Evolutionary conservation across 345 rosid genomes (phyloP), one percentile per base, ranked within the genome.

Genomic region (Viola odorata): DNA sequence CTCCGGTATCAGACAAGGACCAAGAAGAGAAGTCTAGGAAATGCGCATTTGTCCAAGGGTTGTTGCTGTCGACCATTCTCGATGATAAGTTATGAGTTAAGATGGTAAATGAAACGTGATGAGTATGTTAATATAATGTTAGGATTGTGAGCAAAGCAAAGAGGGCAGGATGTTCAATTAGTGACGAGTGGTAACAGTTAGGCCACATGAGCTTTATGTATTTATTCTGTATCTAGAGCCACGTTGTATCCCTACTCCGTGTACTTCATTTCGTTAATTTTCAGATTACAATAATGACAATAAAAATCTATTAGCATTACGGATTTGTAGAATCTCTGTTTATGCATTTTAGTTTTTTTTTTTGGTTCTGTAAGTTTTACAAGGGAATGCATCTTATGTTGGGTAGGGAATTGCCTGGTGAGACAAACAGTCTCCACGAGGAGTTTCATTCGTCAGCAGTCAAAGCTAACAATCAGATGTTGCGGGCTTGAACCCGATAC

Each of bases 41-140:
- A 79, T 59, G 83, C 41, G 77, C 63, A 69, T 83, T 83, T 41
- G 79, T 83, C 54, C 75, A 57, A 62, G 89, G 83, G 12, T 64
- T 85, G 37, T 41, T 83, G 73, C 41, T 74, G 68, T 85, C 89
- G 6, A 74, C 86, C 0, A 76, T 88, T 68, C 72, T 84, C 36
- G 80, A 73, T 14, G 80, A 77, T 37, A 23, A 60, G 41, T 60
- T 76, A 63, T 82, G 64, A 80, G 62, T 37, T 57, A 56, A 53
- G 12, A 40, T 53, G 41, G 41, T n/a, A n/a, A n/a, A n/a, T 68
- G 41, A 12, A 56, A n/a, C 36, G 54, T 32, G 7, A 57, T 58
- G 67, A 37, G 37, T 56, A 50, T 48, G 60, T 70, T 48, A 37
- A 15, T 38, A 52, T 57, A 15, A 64, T 69, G 62, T 63, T 12